Evolutionary conservation across 2,329 filamentous ascomycete species (phyloP).

Genomic region (Ophiostoma sp.): DNA sequence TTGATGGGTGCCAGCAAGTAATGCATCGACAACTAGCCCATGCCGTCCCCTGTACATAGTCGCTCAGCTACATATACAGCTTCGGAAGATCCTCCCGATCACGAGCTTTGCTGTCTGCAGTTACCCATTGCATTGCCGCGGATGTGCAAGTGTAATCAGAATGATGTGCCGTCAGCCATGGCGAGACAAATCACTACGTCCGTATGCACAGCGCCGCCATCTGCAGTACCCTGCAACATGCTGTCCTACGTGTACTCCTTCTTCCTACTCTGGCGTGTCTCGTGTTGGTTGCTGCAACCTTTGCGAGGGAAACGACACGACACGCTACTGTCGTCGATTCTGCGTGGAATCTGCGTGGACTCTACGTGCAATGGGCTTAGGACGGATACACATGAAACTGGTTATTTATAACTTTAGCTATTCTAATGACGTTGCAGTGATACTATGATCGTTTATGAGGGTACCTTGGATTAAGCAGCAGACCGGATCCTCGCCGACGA

Average conservation of each 20-base stretch:
- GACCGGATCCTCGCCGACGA: slow-evolving; percentile 1
- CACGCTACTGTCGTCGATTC: slow-evolving; percentile 1
- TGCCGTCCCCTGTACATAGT: too few relatives aligned
- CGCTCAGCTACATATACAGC: neutral
- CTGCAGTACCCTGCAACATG: neutral
- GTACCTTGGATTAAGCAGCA: neutral
- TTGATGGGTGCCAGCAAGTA: too few relatives aligned
- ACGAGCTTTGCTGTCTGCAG: too few relatives aligned
- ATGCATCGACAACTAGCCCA: too few relatives aligned
- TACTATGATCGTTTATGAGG: neutral
- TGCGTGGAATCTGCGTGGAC: neutral
- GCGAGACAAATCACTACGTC: neutral
- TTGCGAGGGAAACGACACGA: neutral
- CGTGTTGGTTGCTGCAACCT: neutral
- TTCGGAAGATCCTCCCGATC: too few relatives aligned
- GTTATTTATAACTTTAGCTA: neutral
- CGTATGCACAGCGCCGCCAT: neutral
- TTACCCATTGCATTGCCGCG: too few relatives aligned
- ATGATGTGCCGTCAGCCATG: neutral
- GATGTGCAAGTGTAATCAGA: neutral
- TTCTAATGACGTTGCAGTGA: neutral
- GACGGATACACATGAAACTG: neutral
- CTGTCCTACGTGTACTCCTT: neutral
- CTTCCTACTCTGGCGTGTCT: neutral
- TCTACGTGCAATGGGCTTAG: neutral